A percentile compares a stretch with the other conserved stretches of the same genome.
These are phyloP conservation scores for Lyophyllum atratum DNA, from an alignment of 768 basidiomycete species.

Conservation along the genomic window DNA sequence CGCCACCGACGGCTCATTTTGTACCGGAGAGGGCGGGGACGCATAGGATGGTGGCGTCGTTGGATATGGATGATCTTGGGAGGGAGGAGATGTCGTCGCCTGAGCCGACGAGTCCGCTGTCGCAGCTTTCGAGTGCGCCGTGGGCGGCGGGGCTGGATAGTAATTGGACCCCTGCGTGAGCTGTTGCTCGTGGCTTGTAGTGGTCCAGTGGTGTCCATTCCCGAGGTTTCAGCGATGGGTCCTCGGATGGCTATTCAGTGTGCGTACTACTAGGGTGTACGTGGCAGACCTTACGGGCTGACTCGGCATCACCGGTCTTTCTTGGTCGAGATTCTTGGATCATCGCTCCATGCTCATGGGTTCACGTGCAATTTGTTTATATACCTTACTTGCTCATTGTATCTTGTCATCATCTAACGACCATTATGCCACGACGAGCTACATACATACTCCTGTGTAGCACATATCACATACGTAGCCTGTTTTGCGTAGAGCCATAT, in stretches of 20 bases:
- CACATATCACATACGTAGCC: neutral
- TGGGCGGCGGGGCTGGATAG: slow-evolving; percentile 44
- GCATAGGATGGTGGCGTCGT: slow-evolving; percentile 12
- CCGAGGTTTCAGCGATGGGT: neutral
- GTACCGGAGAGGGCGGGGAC: slow-evolving; percentile 24
- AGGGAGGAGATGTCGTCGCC: slow-evolving; percentile 21
- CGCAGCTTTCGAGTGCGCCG: slow-evolving; percentile 31
- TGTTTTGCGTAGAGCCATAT: neutral
- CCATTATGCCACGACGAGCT: neutral
- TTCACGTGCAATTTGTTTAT: neutral
- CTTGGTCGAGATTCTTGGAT: neutral
- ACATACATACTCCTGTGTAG: neutral
- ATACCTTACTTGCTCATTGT: neutral
- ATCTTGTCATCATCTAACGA: neutral
- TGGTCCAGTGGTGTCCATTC: too few species aligned
- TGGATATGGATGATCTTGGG: slow-evolving; percentile 12
- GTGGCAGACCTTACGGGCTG: neutral
- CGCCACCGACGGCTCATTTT: slow-evolving; percentile 13
- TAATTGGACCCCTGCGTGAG: slow-evolving; percentile 35
- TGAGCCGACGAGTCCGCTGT: slow-evolving; percentile 26
- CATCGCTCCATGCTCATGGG: neutral
- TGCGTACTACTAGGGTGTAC: neutral
- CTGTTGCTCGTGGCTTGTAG: too few species aligned
- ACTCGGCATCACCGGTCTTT: neutral
- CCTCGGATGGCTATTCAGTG: too few species aligned